Evolutionary conservation across 2,329 filamentous ascomycete species (phyloP).

Genomic region (Trichophyton equinum): DNA sequence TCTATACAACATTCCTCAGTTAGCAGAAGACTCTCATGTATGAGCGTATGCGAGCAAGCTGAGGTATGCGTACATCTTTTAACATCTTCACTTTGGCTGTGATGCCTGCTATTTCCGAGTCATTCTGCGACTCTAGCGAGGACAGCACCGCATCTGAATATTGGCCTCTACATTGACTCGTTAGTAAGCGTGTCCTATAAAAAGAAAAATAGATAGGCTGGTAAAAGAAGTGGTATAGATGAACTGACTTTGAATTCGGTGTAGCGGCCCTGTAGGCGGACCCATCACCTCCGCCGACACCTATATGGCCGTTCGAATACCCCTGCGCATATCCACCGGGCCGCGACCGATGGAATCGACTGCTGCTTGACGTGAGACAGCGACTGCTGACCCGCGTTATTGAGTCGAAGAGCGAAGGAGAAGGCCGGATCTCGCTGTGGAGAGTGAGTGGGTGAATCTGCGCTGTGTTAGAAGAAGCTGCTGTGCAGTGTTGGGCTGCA

Average conservation of each 20-base stretch:
- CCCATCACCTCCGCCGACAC: constrained; percentile 17
- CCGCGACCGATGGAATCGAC: constrained; percentile 27
- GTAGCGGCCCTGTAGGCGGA: constrained; percentile 51
- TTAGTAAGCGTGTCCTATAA: background rate
- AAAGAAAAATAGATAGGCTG: background rate
- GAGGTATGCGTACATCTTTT: constrained; percentile 57
- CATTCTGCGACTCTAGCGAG: constrained; percentile 92
- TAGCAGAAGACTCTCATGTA: background rate
- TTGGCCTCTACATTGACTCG: constrained; percentile 47
- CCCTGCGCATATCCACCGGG: constrained; percentile 22
- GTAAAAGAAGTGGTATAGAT: background rate
- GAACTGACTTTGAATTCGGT: constrained; percentile 52
- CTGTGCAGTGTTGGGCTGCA: background rate
- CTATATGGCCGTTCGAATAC: constrained; percentile 12
- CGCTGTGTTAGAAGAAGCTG: background rate
- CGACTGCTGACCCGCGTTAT: constrained; percentile 45
- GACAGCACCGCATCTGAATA: constrained; percentile 86
- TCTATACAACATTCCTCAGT: constrained; percentile 36
- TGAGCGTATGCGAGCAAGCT: constrained; percentile 7
- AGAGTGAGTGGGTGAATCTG: constrained; percentile 56
- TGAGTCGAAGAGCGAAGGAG: constrained; percentile 62
- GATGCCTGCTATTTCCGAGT: constrained; percentile 79
- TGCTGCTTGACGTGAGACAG: no score
- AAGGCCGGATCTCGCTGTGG: constrained; percentile 54
- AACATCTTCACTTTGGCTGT: constrained; percentile 77